phyloP scores from a whole-genome alignment of 75 land plant genomes.

The Selaginella moellendorffii region DNA sequence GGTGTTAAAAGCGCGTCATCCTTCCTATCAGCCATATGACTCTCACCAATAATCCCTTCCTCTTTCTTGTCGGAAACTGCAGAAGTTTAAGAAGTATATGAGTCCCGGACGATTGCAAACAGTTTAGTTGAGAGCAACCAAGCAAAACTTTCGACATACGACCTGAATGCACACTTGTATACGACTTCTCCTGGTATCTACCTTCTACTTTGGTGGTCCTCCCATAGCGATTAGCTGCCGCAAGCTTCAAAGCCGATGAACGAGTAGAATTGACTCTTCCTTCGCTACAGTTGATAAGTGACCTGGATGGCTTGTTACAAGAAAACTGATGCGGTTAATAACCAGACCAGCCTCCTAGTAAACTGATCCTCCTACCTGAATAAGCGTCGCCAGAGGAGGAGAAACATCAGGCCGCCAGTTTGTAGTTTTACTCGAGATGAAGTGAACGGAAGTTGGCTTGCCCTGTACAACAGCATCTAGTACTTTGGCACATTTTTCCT shows the following conservation, averaged over 20 bases:
- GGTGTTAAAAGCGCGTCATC: not conserved
- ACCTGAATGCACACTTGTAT: not conserved
- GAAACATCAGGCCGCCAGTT: not conserved
- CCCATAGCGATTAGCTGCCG: conserved; percentile 14
- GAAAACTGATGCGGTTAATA: conserved; percentile 8
- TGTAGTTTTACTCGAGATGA: not conserved
- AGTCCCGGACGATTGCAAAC: no score
- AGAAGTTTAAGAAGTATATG: not conserved
- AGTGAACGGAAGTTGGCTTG: conserved; percentile 16
- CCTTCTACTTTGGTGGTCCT: conserved; percentile 9
- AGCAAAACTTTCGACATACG: no score
- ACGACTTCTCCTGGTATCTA: conserved; percentile 2
- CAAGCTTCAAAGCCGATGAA: conserved; percentile 8
- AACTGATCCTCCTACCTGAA: not conserved
- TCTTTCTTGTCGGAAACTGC: not conserved
- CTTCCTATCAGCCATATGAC: not conserved
- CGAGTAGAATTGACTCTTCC: not conserved
- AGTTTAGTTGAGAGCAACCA: no score
- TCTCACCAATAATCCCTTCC: not conserved
- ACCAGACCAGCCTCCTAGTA: not conserved
- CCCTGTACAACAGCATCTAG: conserved; percentile 20
- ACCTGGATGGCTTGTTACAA: conserved; percentile 5
- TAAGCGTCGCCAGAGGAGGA: conserved; percentile 1
- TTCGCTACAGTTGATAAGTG: not conserved
- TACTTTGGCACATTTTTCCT: conserved; percentile 12